Evolutionary conservation across 2,329 filamentous ascomycete genomes (phyloP).

Genomic region (Raffaelea ambrosiae): DNA sequence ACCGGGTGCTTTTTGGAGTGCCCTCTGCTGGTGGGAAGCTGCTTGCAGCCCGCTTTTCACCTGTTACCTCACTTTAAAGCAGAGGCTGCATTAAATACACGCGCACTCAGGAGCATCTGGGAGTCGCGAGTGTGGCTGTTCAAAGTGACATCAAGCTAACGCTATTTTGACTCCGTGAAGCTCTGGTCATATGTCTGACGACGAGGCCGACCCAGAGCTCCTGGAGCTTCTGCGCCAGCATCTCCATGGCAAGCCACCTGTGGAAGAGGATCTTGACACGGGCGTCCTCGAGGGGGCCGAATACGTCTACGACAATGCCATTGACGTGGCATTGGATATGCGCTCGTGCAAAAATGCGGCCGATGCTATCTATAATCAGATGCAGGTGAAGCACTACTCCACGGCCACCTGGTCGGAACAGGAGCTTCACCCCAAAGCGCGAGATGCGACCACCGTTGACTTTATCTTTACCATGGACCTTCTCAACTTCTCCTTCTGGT

Average conservation of each 20-base stretch:
- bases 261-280: constrained; percentile 60
- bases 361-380: constrained; percentile 66
- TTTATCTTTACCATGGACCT: constrained; percentile 98
- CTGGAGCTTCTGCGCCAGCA: constrained; percentile 78
- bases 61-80: too few relatives aligned
- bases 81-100: too few relatives aligned
- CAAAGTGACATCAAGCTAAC: too few relatives aligned
- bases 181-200: constrained; percentile 97
- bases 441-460: constrained; percentile 70
- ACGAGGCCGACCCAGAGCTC: constrained; percentile 83
- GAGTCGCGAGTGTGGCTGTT: too few relatives aligned
- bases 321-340: constrained; percentile 86
- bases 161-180: too few relatives aligned
- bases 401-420: constrained; percentile 81
- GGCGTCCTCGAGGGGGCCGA: constrained; percentile 76
- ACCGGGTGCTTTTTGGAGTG: too few relatives aligned
- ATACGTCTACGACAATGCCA: constrained; percentile 83
- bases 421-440: constrained; percentile 77
- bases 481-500: constrained; percentile 97
- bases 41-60: too few relatives aligned
- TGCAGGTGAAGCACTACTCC: constrained; percentile 77
- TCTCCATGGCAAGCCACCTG: constrained; percentile 49
- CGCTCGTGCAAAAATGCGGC: constrained; percentile 75
- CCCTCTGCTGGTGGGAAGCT: too few relatives aligned
- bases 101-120: too few relatives aligned